A percentile compares a stretch with the other conserved stretches of the same genome.
These are phyloP conservation scores for Ochetophila trinervis DNA, from an alignment of 306 rosid species.

Conservation along the genomic window DNA sequence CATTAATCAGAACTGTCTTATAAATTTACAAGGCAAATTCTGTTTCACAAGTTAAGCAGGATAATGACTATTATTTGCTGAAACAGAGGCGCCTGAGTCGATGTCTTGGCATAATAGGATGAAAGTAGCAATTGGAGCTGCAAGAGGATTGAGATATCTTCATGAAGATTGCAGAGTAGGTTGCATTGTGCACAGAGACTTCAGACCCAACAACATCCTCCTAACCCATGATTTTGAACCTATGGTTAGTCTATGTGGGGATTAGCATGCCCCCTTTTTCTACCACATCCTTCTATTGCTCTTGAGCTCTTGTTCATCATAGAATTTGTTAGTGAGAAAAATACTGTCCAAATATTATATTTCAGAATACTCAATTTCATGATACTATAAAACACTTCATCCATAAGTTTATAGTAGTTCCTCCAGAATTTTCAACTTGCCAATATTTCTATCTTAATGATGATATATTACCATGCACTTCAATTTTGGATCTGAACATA, in stretches of 20 bases:
- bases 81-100: constrained; percentile 4
- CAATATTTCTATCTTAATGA: too few relatives aligned
- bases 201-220: constrained; percentile 23
- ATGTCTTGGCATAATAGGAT: constrained; percentile 20
- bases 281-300: background rate
- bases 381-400: too few relatives aligned
- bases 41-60: background rate
- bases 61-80: background rate
- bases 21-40: background rate
- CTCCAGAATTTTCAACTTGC: background rate
- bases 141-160: constrained; percentile 31
- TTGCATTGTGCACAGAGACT: constrained; percentile 27
- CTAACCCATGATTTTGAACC: constrained; percentile 30
- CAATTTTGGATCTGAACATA: too few relatives aligned
- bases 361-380: too few relatives aligned
- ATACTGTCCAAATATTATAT: background rate
- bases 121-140: constrained; percentile 24
- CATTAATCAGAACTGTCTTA: background rate
- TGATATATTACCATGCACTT: too few relatives aligned
- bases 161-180: constrained; percentile 31
- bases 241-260: constrained; percentile 7
- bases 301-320: background rate
- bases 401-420: too few relatives aligned
- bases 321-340: background rate
- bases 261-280: background rate